Evolutionary conservation across 352 stramenopile genomes (phyloP).

Genomic region (Globisporangium acanthophoron): DNA sequence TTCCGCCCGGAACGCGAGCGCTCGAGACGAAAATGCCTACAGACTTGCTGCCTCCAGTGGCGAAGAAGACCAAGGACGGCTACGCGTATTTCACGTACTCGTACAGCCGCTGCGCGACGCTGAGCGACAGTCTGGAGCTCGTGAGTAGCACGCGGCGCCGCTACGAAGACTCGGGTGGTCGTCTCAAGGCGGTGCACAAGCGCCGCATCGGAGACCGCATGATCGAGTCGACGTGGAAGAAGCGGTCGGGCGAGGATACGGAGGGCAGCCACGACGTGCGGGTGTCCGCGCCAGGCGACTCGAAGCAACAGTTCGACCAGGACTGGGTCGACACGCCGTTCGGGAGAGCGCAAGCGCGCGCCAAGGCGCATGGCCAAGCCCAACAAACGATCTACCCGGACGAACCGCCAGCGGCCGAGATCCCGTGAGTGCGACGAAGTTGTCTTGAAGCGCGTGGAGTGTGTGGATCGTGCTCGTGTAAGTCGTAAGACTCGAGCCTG

Average conservation of each 20-base stretch:
- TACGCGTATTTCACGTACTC: constrained; percentile 57
- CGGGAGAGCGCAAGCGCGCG: constrained; percentile 37
- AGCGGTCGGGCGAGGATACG: constrained; percentile 26
- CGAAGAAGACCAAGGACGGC: constrained; percentile 34
- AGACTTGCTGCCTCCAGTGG: constrained; percentile 20
- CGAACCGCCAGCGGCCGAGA: constrained; percentile 32
- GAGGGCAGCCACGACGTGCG: constrained; percentile 31
- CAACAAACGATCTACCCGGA: constrained; percentile 42
- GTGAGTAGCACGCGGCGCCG: constrained; percentile 57
- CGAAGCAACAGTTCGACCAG: constrained; percentile 38
- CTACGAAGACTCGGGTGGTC: constrained; percentile 57
- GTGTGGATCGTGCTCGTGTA: neutral
- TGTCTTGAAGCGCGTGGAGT: neutral
- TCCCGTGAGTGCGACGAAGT: constrained; percentile 25
- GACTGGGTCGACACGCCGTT: constrained; percentile 56
- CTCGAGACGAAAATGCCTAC: constrained; percentile 39
- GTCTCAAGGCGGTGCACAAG: constrained; percentile 58
- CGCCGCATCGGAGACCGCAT: constrained; percentile 33
- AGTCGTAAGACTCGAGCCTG: neutral
- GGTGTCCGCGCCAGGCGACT: constrained; percentile 22
- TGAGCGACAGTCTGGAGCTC: constrained; percentile 34
- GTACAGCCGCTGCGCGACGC: constrained; percentile 54
- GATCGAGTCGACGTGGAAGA: constrained; percentile 54
- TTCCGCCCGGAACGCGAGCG: constrained; percentile 36
- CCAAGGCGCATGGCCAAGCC: constrained; percentile 15